Conservation (phyloP, 768 basidiomycete genomes). For the Sarcomyxa edulis region DNA sequence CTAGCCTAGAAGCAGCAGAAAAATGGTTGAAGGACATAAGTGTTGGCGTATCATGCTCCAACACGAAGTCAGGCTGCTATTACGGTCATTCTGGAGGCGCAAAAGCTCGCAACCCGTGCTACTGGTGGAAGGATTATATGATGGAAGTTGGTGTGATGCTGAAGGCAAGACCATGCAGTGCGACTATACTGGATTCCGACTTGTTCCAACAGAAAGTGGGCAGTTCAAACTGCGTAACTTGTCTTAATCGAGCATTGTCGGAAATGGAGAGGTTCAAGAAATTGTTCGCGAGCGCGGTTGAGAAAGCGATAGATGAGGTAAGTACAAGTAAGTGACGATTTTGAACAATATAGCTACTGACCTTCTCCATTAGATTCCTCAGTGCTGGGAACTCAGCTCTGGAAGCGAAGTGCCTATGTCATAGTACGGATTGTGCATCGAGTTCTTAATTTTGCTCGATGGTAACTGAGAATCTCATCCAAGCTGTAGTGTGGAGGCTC, state of each 20-base stretch:
- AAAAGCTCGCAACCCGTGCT: too few relatives aligned
- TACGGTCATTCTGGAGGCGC: too few relatives aligned
- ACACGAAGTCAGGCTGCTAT: too few relatives aligned
- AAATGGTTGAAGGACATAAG: slow-evolving; percentile 7
- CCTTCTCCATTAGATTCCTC: too few relatives aligned
- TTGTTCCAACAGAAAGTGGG: slow-evolving; percentile 10
- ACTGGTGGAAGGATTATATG: slow-evolving; percentile 17
- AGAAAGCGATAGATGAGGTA: slow-evolving; percentile 10
- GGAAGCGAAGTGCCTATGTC: too few relatives aligned
- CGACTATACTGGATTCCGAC: slow-evolving; percentile 8
- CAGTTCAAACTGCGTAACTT: slow-evolving; percentile 11
- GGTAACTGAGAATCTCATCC: too few relatives aligned
- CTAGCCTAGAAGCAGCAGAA: slow-evolving; percentile 3
- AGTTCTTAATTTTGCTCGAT: too few relatives aligned
- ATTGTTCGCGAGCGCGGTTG: slow-evolving; percentile 12
- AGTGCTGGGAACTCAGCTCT: too few relatives aligned
- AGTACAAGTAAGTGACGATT: too few relatives aligned
- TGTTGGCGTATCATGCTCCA: slow-evolving; percentile 9
- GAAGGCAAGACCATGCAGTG: slow-evolving; percentile 11
- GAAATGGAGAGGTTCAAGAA: slow-evolving; percentile 13
- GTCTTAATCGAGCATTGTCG: slow-evolving; percentile 12
- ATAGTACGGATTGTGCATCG: too few relatives aligned
- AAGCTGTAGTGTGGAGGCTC: too few relatives aligned
- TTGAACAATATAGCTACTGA: too few relatives aligned
- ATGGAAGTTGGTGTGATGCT: slow-evolving; percentile 7